These are phyloP conservation scores for Dictyostelium intermedium DNA, from an alignment of 78 protist species.

Conservation along the genomic window DNA sequence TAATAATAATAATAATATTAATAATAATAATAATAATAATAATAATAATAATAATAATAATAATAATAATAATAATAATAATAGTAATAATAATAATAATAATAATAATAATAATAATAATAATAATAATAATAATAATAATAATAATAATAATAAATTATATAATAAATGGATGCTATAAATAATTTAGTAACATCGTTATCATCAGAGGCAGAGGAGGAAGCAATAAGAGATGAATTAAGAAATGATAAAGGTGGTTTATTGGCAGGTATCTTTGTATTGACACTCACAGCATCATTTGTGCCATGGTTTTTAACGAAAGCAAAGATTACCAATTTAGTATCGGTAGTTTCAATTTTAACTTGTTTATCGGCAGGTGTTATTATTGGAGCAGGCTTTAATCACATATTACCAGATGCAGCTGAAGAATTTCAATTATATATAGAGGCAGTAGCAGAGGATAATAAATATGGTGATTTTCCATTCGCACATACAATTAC, in stretches of 20 bases:
- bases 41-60: background rate
- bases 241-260: constrained; percentile 24
- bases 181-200: background rate
- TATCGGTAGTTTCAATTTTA: background rate
- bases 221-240: background rate
- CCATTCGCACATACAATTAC: constrained; percentile 52
- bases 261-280: constrained; percentile 26
- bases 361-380: constrained; percentile 65
- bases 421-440: constrained; percentile 21
- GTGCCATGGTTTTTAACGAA: constrained; percentile 45
- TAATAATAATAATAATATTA: background rate
- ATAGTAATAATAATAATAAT: background rate
- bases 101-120: background rate
- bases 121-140: background rate
- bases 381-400: constrained; percentile 61
- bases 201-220: background rate
- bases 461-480: constrained; percentile 1
- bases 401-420: constrained; percentile 58
- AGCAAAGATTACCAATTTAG: constrained; percentile 4
- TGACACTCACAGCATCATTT: constrained; percentile 36
- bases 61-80: background rate
- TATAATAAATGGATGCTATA: background rate
- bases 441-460: background rate
- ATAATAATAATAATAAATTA: background rate
- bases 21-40: background rate